Base-by-base conservation (phyloP, 106 monocot species). In the Platanthera guangdongensis region DNA sequence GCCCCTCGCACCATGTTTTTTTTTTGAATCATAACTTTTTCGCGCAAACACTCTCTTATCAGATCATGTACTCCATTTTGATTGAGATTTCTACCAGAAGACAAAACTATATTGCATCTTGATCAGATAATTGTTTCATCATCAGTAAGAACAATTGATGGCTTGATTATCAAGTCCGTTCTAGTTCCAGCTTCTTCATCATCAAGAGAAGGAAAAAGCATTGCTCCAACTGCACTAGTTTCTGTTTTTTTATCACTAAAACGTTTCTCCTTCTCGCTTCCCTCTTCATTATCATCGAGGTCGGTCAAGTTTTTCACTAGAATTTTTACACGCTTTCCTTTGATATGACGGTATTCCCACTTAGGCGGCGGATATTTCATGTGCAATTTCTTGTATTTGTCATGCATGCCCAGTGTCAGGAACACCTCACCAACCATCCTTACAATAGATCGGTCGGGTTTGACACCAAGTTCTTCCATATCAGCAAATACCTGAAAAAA, bases 301-400 rank as follows among this genome's bases (percentile, higher is more conserved):
- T n/a, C 15, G 19, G 10, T 16, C 22, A n/a, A 51, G 0, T 50
- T 16, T 10, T 91, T 88, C 22, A 74, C 77, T 69, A 50, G 87
- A 68, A 94, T 82, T 72, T 79, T 94, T 15, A 94, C 81, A 54
- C 89, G 87, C 77, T 91, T 94, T n/a, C 97, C 97, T 82, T 91
- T 97, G 80, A 91, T 87, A 59, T 91, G 88, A 8, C 91, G 87
- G 74, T 94, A 97, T 79, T 94, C 93, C 97, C 97, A 97, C 49
- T 76, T 77, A 7, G 86, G 82, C 1, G 96, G 91, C n/a, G 96
- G 96, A 50, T 97, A 93, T 78, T 93, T 97, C 71, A 76, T 83
- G 0, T 71, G 77, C 28, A 97, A 63, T 53, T 82, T 89, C 51
- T 89, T 85, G 13, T 91, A 89, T 68, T 93, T 97, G 80, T 94